phyloP scores from a whole-genome alignment of 2,329 filamentous ascomycete species.

The Emergomyces africanus region DNA sequence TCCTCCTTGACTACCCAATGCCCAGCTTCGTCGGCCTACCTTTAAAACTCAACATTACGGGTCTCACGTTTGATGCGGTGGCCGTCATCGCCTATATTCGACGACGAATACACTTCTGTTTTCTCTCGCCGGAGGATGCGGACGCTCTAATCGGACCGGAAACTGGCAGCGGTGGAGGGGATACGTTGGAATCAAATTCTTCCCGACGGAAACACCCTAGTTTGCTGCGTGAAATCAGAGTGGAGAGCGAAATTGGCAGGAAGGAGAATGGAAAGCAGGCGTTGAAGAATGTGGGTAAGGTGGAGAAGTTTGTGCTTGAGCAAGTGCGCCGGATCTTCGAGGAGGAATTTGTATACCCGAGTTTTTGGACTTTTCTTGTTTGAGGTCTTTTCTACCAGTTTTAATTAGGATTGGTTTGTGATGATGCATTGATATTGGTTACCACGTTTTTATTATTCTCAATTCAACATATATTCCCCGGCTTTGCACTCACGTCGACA shows the following conservation, averaged over 20 bases:
- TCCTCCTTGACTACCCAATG: constrained; percentile 95
- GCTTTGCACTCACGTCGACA: background rate
- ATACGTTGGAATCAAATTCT: constrained; percentile 16
- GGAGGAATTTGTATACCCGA: constrained; percentile 96
- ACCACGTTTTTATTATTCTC: background rate
- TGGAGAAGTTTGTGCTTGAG: constrained; percentile 92
- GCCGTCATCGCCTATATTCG: constrained; percentile 86
- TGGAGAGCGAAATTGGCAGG: constrained; percentile 95
- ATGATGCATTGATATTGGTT: background rate
- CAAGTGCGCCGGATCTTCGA: constrained; percentile 96
- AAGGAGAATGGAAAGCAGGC: constrained; percentile 86
- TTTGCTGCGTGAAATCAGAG: constrained; percentile 79
- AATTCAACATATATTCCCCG: background rate
- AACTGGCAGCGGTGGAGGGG: constrained; percentile 8
- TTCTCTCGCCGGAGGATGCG: constrained; percentile 83
- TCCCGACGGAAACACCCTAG: constrained; percentile 48
- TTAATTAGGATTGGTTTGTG: background rate
- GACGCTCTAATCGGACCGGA: constrained; percentile 50
- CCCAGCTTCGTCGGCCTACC: constrained; percentile 95
- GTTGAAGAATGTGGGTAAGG: constrained; percentile 96
- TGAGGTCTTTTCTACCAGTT: constrained; percentile 27
- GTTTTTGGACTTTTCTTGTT: constrained; percentile 95
- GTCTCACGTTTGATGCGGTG: constrained; percentile 87
- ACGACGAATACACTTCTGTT: constrained; percentile 83
- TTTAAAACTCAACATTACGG: constrained; percentile 87